Conservation (phyloP, 2,329 filamentous ascomycete species). For the Geosmithia flava region DNA sequence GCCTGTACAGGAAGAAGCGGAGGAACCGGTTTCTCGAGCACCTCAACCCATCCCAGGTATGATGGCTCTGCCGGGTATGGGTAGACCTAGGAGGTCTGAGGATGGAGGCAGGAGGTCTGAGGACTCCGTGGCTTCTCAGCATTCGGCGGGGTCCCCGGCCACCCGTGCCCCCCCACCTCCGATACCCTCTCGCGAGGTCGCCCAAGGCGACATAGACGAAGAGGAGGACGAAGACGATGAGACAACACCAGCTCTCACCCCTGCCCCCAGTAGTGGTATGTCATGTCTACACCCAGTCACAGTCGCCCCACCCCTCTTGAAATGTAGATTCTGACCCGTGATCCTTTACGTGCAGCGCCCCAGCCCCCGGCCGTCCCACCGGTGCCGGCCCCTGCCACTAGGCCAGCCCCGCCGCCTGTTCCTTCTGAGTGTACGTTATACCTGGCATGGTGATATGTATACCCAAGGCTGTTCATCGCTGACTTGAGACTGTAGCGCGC, state of each 20-base stretch:
- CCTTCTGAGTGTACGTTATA: constrained; percentile 45
- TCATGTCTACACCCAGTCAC: no score
- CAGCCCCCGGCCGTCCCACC: constrained; percentile 17
- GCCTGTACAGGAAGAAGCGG: constrained; percentile 25
- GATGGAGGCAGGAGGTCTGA: constrained; percentile 10
- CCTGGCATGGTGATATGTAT: not conserved
- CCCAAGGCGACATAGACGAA: constrained; percentile 4
- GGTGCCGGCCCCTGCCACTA: constrained; percentile 34
- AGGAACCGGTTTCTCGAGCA: constrained; percentile 25
- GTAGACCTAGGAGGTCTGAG: constrained; percentile 37
- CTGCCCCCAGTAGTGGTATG: constrained; percentile 8
- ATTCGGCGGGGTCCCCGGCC: constrained; percentile 1
- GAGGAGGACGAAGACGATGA: constrained; percentile 19
- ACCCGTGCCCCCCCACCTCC: constrained; percentile 14
- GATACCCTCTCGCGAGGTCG: constrained; percentile 11
- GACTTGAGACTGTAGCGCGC: constrained; percentile 24
- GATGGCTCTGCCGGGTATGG: constrained; percentile 63
- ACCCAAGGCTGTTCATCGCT: not conserved
- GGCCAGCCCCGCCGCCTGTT: constrained; percentile 45
- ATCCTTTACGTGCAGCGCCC: not conserved
- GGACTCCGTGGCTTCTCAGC: not conserved
- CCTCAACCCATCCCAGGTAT: constrained; percentile 45
- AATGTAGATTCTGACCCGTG: not conserved
- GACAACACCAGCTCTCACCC: constrained; percentile 18
- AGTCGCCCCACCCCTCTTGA: constrained; percentile 6